These are phyloP conservation scores for Podila verticillata DNA, from an alignment of 192 early-diverging fungal genomes.

Conservation along the genomic window DNA sequence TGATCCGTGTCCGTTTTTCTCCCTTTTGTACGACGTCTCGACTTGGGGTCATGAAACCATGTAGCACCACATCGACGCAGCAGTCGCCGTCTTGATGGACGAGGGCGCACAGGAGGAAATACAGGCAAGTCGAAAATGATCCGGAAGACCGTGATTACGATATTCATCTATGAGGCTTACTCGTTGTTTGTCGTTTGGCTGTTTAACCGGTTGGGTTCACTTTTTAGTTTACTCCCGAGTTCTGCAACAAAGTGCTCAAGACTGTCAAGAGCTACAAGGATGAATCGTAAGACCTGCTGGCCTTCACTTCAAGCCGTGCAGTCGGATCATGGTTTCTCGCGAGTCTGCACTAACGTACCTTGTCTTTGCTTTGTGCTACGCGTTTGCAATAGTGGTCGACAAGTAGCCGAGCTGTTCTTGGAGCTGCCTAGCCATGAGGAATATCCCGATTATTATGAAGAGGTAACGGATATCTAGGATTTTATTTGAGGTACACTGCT, in stretches of 20 bases:
- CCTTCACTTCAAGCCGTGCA: not conserved
- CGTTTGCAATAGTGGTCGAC: constrained; percentile 49
- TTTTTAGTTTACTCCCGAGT: constrained; percentile 34
- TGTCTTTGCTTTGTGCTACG: not conserved
- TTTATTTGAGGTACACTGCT: too few species aligned
- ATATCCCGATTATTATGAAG: constrained; percentile 90
- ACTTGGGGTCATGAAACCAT: not conserved
- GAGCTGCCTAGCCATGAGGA: constrained; percentile 73
- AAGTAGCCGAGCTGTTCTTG: constrained; percentile 76
- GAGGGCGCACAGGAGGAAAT: constrained; percentile 33
- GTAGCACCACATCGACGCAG: constrained; percentile 38
- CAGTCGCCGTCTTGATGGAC: constrained; percentile 27
- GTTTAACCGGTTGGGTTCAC: not conserved
- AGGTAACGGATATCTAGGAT: constrained; percentile 56
- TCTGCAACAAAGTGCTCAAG: constrained; percentile 33
- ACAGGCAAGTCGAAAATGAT: constrained; percentile 14
- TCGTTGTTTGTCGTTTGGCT: not conserved
- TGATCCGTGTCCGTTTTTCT: too few species aligned
- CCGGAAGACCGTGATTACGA: not conserved
- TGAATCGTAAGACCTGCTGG: constrained; percentile 15
- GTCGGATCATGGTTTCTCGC: not conserved
- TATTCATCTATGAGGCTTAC: not conserved
- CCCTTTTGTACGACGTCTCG: not conserved
- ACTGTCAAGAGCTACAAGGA: constrained; percentile 47
- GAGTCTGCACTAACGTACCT: not conserved